phyloP scores from a whole-genome alignment of 2,329 filamentous ascomycete species.

The Geosmithia putterillii region DNA sequence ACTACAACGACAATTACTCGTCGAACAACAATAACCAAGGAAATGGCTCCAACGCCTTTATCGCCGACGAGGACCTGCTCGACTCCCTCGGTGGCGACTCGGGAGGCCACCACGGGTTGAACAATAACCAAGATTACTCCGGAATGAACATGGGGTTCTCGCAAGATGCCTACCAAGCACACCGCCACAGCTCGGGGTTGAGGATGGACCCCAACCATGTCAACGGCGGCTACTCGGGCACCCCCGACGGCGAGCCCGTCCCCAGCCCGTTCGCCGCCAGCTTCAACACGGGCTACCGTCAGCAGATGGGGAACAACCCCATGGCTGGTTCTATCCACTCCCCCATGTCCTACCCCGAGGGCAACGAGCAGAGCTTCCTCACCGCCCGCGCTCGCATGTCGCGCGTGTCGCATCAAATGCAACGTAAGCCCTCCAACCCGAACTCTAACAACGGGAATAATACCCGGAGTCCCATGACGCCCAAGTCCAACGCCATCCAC shows the following conservation, averaged over 20 bases:
- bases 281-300: constrained; percentile 71
- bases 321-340: constrained; percentile 38
- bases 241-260: constrained; percentile 82
- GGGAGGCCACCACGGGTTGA: constrained; percentile 33
- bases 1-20: constrained; percentile 35
- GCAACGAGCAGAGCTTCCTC: constrained; percentile 41
- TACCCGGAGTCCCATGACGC: constrained; percentile 69
- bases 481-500: constrained; percentile 69
- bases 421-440: constrained; percentile 51
- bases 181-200: constrained; percentile 43
- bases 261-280: constrained; percentile 77
- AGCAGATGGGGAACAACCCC: constrained; percentile 48
- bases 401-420: constrained; percentile 49
- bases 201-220: constrained; percentile 58
- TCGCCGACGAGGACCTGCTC: constrained; percentile 79
- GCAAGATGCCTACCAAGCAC: constrained; percentile 37
- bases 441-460: constrained; percentile 39
- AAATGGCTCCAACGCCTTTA: constrained; percentile 61
- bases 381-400: constrained; percentile 46
- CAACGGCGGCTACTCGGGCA: constrained; percentile 76
- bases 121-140: constrained; percentile 43
- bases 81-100: constrained; percentile 52
- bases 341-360: constrained; percentile 27
- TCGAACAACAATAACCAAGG: constrained; percentile 20
- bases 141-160: constrained; percentile 46